Evolutionary conservation across 805 yeast species (phyloP), one percentile per base, ranked within the genome.

Genomic region (Martiniozyma abietophila): DNA sequence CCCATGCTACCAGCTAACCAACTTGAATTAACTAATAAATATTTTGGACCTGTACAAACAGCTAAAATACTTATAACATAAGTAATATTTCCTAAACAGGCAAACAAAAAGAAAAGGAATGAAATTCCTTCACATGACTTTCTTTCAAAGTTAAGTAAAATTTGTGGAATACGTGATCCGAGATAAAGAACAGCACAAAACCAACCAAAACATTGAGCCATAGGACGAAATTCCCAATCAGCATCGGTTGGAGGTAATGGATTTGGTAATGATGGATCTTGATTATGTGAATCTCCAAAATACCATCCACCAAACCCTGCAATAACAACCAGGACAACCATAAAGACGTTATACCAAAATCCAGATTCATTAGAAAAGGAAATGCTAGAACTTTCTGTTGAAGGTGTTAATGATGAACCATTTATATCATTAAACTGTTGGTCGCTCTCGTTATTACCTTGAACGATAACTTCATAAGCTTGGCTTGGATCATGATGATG

Each of bases 121-220:
- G 95, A 84, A 31, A 89, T 82, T 17, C 97, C 97, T 42, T 92
- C 97, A 54, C 96, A 86, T 2, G 94, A 80, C 59, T 86, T 88
- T 51, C 96, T 71, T 54, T 78, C 67, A 51, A 69, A 84, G 59
- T 92, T 92, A 41, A 89, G 67, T 39, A 84, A 55, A 35, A 92
- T 84, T 60, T 92, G 98, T 1, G 98, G 98, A 19, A 92, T 59
- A 47, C 98, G 67, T 12, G 97, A 88, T 3, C 95, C 95, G 40
- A 89, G 59, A 49, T 82, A 82, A 26, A 82, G 62, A 2, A 63
- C 53, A 6, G 94, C 92, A 61, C 88, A 79, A 25, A 72, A 52
- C 80, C 79, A 74, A 24, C 98, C 98, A 56, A 86, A 85, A 27
- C 74, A 54, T 58, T 89, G 98, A 2, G 96, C 97, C 43, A 78